A percentile compares a stretch with the other conserved stretches of the same genome.
Conservation (phyloP, 495 filamentous ascomycete genomes). For the Penicillium angulare region DNA sequence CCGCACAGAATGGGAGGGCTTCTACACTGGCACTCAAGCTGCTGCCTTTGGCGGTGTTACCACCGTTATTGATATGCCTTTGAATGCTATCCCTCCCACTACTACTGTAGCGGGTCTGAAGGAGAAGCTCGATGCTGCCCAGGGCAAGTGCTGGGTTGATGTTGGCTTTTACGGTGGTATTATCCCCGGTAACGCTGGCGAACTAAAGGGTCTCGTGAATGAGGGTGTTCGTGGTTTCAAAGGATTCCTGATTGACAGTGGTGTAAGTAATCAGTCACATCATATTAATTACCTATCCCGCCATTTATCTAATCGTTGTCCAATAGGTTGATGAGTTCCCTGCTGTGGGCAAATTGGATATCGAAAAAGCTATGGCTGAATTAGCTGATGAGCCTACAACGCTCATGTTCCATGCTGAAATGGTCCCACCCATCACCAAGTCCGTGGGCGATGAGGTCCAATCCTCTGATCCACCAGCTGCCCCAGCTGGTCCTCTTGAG, state of each 20-base stretch:
- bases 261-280: constrained; percentile 56
- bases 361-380: constrained; percentile 73
- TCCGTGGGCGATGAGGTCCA: constrained; percentile 81
- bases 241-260: constrained; percentile 95
- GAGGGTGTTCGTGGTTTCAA: constrained; percentile 94
- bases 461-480: constrained; percentile 66
- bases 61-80: constrained; percentile 97
- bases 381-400: constrained; percentile 78
- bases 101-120: constrained; percentile 81
- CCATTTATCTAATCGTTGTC: constrained; percentile 11
- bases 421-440: constrained; percentile 83
- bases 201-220: constrained; percentile 77
- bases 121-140: constrained; percentile 81
- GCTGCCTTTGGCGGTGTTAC: constrained; percentile 96
- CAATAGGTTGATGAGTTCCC: constrained; percentile 90
- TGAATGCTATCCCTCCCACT: constrained; percentile 96
- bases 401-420: constrained; percentile 98
- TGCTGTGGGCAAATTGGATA: constrained; percentile 75
- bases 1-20: constrained; percentile 98
- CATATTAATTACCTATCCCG: background rate
- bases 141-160: constrained; percentile 95
- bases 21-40: constrained; percentile 88
- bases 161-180: constrained; percentile 98
- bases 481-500: constrained; percentile 71
- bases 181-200: constrained; percentile 81